phyloP scores from a whole-genome alignment of 768 basidiomycete genomes.

The Hypsizygus marmoreus region DNA sequence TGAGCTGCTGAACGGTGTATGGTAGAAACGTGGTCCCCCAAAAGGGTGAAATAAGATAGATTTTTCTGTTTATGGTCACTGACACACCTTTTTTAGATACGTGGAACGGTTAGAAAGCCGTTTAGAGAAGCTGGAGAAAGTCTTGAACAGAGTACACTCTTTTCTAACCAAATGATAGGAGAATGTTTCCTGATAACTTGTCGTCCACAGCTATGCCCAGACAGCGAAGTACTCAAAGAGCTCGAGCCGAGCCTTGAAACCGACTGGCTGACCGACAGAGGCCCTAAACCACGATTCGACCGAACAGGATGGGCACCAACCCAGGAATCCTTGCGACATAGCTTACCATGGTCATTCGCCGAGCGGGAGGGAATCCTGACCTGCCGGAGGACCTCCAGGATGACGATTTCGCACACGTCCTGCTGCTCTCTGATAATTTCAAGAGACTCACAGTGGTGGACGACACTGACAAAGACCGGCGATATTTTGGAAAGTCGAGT shows the following conservation, averaged over 20 bases:
- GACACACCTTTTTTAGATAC: conserved; percentile 36
- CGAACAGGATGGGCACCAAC: background rate
- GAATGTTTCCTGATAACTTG: background rate
- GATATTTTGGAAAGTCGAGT: conserved; percentile 60
- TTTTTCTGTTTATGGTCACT: background rate
- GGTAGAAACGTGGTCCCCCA: conserved; percentile 59
- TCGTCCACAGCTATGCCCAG: conserved; percentile 58
- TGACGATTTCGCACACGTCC: conserved; percentile 35
- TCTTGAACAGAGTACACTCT: conserved; percentile 41
- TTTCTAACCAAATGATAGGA: background rate
- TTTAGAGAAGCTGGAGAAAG: conserved; percentile 60
- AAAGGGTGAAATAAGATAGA: conserved; percentile 52
- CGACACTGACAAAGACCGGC: conserved; percentile 36
- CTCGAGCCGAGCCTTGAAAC: conserved; percentile 35
- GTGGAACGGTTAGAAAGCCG: conserved; percentile 65
- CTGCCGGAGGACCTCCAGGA: conserved; percentile 30
- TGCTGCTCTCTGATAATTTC: conserved; percentile 36
- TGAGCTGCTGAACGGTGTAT: background rate
- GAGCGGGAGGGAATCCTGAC: conserved; percentile 16
- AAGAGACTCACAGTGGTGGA: conserved; percentile 34
- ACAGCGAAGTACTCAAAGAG: conserved; percentile 61
- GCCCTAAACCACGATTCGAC: background rate
- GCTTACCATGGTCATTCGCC: conserved; percentile 37
- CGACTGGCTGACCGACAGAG: conserved; percentile 12
- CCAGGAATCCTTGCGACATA: conserved; percentile 22